Conservation (phyloP, 2,329 filamentous ascomycete species). For the Ophiostoma pallidulum region DNA sequence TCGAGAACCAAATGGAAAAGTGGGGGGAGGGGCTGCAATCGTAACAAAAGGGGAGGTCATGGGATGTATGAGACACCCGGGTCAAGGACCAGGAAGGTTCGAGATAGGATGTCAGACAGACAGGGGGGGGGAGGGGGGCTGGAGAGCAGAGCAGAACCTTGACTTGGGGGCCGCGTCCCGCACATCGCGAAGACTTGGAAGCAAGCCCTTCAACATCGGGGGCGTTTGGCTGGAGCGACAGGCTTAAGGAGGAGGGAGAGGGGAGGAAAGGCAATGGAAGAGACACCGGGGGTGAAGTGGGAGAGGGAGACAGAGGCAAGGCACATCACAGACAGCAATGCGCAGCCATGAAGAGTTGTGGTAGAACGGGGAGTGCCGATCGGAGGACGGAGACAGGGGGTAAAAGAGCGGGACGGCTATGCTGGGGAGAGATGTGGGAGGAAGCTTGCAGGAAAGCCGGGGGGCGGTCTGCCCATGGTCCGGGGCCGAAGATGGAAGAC, state of each 20-base stretch:
- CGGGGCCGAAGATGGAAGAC: not conserved
- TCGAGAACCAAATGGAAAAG: too few relatives aligned
- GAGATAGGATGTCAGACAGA: not conserved
- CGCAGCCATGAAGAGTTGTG: constrained; percentile 1
- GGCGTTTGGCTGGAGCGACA: not conserved
- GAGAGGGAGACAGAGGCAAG: not conserved
- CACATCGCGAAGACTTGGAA: constrained; percentile 22
- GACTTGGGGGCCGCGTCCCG: constrained; percentile 20
- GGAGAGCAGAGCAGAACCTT: constrained; percentile 19
- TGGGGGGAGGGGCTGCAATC: constrained; percentile 9
- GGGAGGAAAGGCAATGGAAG: not conserved
- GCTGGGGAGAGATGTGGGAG: not conserved
- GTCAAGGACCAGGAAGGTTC: not conserved
- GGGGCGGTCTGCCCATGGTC: constrained; percentile 1
- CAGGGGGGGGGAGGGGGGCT: not conserved
- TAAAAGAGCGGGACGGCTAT: not conserved
- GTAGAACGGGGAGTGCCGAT: not conserved
- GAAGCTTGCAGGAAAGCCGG: not conserved
- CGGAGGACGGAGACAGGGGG: not conserved
- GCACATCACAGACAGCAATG: constrained; percentile 4
- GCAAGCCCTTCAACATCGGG: constrained; percentile 20
- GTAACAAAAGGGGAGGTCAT: constrained; percentile 1
- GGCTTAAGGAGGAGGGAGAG: not conserved
- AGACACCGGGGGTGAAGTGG: not conserved
- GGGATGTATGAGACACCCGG: too few relatives aligned